Evolutionary conservation across 768 basidiomycete species (phyloP), one percentile per base, ranked within the genome.

Genomic region (Lyophyllum semitale): DNA sequence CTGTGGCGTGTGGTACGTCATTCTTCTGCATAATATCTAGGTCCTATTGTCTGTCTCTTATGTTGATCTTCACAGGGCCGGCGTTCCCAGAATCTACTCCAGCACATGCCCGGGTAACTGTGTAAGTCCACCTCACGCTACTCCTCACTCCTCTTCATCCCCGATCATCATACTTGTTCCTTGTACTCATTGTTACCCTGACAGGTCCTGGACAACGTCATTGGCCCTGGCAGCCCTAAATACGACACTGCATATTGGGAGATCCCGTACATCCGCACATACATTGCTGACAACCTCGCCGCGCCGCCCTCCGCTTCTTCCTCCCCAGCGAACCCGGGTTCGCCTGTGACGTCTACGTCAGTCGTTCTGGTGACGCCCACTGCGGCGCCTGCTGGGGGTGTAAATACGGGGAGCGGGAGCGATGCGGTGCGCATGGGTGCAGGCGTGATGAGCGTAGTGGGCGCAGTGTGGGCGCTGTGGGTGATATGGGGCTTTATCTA

Each of bases 1-100:
- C 8, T 88, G 87, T 55, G 85, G 84, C 48, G 58, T 54, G 17
- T 77, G 75, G 74, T 75, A 48, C 38, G 67, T 54, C 23, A 15
- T 33, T 20, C 45, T 11, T 29, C 6, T 9, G 17, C 30, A 2
- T 32, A 26, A 23, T 29, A 8, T 17, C 18, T 35, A 4, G 18
- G n/a, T n/a, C n/a, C n/a, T n/a, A n/a, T n/a, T n/a, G n/a, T n/a
- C n/a, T n/a, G 13, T 50, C 27, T 20, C 23, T 33, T 20, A 49
- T 12, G 23, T 33, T 40, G n/a, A n/a, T 3, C 20, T 27, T 44
- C 38, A 27, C 50, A 76, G 73, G 73, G 81, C 80, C 11, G 82
- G 82, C 4, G 63, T 75, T 5, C 74, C 79, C 0, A 45, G 59
- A 29, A 68, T 77, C 25, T 79, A 84, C 55, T 58, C 64, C 0